Conservation (phyloP, 306 rosid genomes). For the Quercus variabilis region DNA sequence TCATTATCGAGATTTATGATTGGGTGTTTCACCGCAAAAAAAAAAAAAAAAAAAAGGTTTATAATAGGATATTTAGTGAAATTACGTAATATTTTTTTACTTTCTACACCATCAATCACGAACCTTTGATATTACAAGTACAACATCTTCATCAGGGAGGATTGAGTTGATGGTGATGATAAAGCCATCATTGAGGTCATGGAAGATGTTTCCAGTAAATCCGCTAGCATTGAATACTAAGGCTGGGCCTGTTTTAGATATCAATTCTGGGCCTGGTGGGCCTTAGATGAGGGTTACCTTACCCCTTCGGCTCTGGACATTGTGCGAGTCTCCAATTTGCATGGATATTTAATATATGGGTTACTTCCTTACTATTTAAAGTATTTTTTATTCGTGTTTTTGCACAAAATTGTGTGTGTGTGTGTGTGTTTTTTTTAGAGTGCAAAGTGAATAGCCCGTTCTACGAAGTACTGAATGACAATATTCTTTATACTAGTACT, state of each 20-base stretch:
- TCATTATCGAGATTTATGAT: conserved; percentile 16
- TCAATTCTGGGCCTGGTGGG: too few relatives aligned
- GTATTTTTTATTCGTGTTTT: too few relatives aligned
- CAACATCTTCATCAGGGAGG: background rate
- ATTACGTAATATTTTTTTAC: conserved; percentile 21
- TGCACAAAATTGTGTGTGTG: too few relatives aligned
- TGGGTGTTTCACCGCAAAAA: too few relatives aligned
- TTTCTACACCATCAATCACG: conserved; percentile 33
- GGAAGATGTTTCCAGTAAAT: conserved; percentile 50
- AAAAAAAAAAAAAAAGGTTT: background rate
- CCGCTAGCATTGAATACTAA: conserved; percentile 37
- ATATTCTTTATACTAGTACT: too few relatives aligned
- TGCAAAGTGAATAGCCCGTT: too few relatives aligned
- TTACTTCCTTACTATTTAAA: too few relatives aligned
- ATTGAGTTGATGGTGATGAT: conserved; percentile 29
- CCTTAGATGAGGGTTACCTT: background rate
- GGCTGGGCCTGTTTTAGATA: too few relatives aligned
- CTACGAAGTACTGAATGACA: too few relatives aligned
- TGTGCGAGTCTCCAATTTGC: background rate
- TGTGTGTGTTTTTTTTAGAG: too few relatives aligned
- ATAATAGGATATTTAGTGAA: conserved; percentile 29
- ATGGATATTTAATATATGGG: background rate
- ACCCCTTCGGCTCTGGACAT: background rate
- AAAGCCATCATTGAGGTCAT: conserved; percentile 47
- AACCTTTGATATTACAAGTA: conserved; percentile 34